A percentile compares a stretch with the other conserved stretches of the same genome.
These are phyloP conservation scores for Lactifluus pinguis DNA, from an alignment of 768 basidiomycete genomes.

Conservation along the genomic window DNA sequence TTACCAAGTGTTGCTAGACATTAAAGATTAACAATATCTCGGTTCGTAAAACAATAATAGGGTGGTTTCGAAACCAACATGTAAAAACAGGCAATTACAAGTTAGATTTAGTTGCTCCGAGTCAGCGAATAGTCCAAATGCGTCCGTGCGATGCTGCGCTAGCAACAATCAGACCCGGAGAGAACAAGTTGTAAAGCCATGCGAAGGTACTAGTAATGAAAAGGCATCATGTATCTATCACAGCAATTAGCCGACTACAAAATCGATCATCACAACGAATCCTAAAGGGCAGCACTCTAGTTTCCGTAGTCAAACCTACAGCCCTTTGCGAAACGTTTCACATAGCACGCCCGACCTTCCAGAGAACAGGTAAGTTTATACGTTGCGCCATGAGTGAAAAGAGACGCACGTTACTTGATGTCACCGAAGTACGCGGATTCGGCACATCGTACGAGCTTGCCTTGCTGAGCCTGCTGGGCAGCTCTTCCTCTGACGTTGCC, in stretches of 20 bases:
- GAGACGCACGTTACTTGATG: not conserved
- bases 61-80: too few relatives aligned
- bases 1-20: too few relatives aligned
- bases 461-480: not conserved
- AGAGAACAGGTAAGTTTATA: constrained; percentile 30
- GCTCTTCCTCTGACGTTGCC: not conserved
- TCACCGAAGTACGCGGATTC: not conserved
- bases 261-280: not conserved
- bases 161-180: not conserved
- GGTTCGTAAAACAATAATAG: too few relatives aligned
- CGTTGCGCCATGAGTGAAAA: not conserved
- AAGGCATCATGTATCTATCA: not conserved
- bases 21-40: too few relatives aligned
- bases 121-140: not conserved
- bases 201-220: not conserved
- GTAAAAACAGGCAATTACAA: not conserved
- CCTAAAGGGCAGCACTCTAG: not conserved
- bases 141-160: not conserved
- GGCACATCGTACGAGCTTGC: not conserved
- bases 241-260: not conserved
- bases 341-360: constrained; percentile 29
- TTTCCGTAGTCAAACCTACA: not conserved
- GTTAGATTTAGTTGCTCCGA: not conserved
- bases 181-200: not conserved
- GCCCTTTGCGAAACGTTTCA: constrained; percentile 24